Conservation (phyloP, 345 rosid genomes). For the Cardamine resedifolia region DNA sequence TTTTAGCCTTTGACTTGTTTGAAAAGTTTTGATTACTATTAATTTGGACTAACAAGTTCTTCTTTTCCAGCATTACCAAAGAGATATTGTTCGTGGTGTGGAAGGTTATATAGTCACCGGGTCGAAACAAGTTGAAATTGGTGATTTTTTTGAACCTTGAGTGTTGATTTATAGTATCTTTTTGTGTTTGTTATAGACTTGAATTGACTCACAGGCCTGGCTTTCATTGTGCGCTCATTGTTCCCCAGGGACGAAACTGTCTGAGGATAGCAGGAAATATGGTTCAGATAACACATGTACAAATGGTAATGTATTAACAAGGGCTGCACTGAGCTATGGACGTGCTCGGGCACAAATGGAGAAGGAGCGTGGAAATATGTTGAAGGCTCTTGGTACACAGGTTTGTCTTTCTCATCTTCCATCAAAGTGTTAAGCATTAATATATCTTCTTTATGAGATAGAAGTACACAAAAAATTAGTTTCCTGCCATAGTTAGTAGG, state of each 20-base stretch:
- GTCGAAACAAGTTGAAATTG: slow-evolving; percentile 94
- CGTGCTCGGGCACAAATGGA: slow-evolving; percentile 91
- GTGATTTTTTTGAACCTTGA: slow-evolving; percentile 40
- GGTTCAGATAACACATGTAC: slow-evolving; percentile 92
- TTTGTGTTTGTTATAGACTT: neutral
- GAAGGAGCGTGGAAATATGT: slow-evolving; percentile 81
- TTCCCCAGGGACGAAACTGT: slow-evolving; percentile 74
- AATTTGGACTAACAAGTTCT: slow-evolving; percentile 11
- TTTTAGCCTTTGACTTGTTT: slow-evolving; percentile 7
- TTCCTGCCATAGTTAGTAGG: neutral
- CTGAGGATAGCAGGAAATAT: slow-evolving; percentile 93
- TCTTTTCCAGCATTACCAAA: slow-evolving; percentile 82
- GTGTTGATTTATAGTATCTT: neutral
- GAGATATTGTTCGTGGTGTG: slow-evolving; percentile 95
- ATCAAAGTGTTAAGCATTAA: neutral
- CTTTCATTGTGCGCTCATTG: slow-evolving; percentile 7
- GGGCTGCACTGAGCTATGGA: slow-evolving; percentile 68
- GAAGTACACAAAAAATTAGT: neutral
- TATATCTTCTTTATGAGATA: neutral
- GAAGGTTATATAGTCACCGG: slow-evolving; percentile 94
- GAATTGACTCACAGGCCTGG: neutral
- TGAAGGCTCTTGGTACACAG: slow-evolving; percentile 95
- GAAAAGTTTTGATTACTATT: neutral
- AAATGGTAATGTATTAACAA: slow-evolving; percentile 71
- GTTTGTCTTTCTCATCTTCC: slow-evolving; percentile 42